These are phyloP conservation scores for Suhomyces kilbournensis DNA, from an alignment of 805 yeast genomes.

Conservation along the genomic window DNA sequence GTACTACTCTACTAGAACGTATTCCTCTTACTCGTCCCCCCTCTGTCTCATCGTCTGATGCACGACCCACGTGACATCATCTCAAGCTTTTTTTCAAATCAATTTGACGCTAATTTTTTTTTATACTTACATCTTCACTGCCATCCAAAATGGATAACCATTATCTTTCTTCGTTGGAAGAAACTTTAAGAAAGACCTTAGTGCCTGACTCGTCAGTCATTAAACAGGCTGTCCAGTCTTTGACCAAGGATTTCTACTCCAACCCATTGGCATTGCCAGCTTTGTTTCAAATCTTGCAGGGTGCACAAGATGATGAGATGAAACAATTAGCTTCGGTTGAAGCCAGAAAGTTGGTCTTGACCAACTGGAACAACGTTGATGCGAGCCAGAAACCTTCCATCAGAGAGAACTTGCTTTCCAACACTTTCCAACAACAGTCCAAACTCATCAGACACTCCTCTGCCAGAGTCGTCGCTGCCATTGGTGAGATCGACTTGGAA, in stretches of 20 bases:
- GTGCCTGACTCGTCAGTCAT: slow-evolving; percentile 79
- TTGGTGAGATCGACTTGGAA: slow-evolving; percentile 72
- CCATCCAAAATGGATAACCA: slow-evolving; percentile 59
- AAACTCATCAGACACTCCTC: slow-evolving; percentile 78
- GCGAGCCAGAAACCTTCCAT: slow-evolving; percentile 55
- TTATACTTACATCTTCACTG: not conserved
- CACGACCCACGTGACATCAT: slow-evolving; percentile 9
- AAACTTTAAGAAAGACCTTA: slow-evolving; percentile 71
- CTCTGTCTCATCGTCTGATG: not conserved
- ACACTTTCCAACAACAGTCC: slow-evolving; percentile 65
- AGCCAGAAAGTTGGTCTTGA: slow-evolving; percentile 75
- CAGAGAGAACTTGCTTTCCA: slow-evolving; percentile 63
- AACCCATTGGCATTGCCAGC: slow-evolving; percentile 75
- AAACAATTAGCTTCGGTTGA: slow-evolving; percentile 96
- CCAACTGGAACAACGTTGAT: slow-evolving; percentile 63
- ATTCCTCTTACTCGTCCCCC: too few relatives aligned
- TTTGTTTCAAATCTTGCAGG: slow-evolving; percentile 75
- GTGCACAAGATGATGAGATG: slow-evolving; percentile 63
- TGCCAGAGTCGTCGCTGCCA: slow-evolving; percentile 85
- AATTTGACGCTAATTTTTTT: not conserved
- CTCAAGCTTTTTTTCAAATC: slow-evolving; percentile 4
- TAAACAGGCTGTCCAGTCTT: slow-evolving; percentile 74
- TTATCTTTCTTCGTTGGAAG: slow-evolving; percentile 68
- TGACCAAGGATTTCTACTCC: slow-evolving; percentile 71
- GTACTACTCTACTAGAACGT: too few relatives aligned